Conservation (phyloP, 1,284 basidiomycete genomes). For the Sanghuangporus weigelae region DNA sequence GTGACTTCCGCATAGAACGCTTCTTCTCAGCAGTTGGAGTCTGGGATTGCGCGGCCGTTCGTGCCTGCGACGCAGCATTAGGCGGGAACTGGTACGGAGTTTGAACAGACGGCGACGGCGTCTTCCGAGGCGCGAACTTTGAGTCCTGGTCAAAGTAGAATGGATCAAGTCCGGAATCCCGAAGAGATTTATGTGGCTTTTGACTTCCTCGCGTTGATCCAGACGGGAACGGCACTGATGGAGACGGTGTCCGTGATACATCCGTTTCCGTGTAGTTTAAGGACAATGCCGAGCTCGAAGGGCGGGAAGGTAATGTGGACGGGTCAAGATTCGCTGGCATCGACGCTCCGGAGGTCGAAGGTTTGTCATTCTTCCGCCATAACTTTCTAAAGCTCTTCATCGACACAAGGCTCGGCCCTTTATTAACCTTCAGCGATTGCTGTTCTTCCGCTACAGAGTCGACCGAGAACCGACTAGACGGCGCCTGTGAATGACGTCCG, state of each 20-base stretch:
- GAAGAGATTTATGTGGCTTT: neutral
- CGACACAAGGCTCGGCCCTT: slow-evolving; percentile 44
- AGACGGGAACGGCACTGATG: slow-evolving; percentile 19
- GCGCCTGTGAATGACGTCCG: slow-evolving; percentile 19
- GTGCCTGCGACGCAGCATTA: neutral
- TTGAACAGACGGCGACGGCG: slow-evolving; percentile 23
- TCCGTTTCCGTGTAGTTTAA: slow-evolving; percentile 15
- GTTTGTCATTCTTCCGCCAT: slow-evolving; percentile 67
- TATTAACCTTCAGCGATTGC: slow-evolving; percentile 20
- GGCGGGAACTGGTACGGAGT: slow-evolving; percentile 6
- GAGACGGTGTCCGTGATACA: slow-evolving; percentile 19
- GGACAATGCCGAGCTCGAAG: slow-evolving; percentile 16
- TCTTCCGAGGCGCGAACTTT: slow-evolving; percentile 46
- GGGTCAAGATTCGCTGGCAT: slow-evolving; percentile 26
- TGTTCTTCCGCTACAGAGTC: slow-evolving; percentile 55
- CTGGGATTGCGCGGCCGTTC: neutral
- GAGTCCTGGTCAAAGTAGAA: slow-evolving; percentile 64
- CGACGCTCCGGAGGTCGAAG: slow-evolving; percentile 18
- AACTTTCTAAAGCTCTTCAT: slow-evolving; percentile 67
- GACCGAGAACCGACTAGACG: slow-evolving; percentile 65
- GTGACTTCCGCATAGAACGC: slow-evolving; percentile 47
- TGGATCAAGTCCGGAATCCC: slow-evolving; percentile 32
- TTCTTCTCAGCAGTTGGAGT: slow-evolving; percentile 7
- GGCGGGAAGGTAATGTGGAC: slow-evolving; percentile 22
- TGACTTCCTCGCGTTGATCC: slow-evolving; percentile 19